Evolutionary conservation across 176 grass and related monocot species (phyloP).

Genomic region (Olyra latifolia): DNA sequence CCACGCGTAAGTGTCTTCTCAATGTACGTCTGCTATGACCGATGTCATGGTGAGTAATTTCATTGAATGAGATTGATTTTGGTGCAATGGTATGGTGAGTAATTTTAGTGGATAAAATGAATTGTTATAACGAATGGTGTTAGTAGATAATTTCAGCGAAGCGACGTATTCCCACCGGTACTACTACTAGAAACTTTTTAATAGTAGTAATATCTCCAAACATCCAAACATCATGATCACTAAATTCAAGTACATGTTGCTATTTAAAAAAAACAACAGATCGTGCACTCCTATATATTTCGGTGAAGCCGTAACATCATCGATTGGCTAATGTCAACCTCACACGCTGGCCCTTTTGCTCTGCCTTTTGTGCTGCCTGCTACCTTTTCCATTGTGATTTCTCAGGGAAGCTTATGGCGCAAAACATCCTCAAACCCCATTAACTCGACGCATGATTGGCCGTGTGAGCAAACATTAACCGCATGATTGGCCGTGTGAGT

Average conservation of each 20-base stretch:
- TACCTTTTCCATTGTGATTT: slow-evolving; percentile 35
- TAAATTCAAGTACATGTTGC: background rate
- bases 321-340: slow-evolving; percentile 36
- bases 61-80: too few species aligned
- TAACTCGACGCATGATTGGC: slow-evolving; percentile 25
- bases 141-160: too few species aligned
- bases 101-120: too few species aligned
- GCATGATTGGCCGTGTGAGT: slow-evolving; percentile 30
- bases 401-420: background rate
- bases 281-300: slow-evolving; percentile 6
- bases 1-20: too few species aligned
- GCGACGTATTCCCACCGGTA: too few species aligned
- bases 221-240: background rate
- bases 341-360: background rate
- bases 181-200: too few species aligned
- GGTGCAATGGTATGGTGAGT: too few species aligned
- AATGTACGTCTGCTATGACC: too few species aligned
- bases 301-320: slow-evolving; percentile 29
- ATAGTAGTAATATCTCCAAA: too few species aligned
- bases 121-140: too few species aligned
- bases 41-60: too few species aligned
- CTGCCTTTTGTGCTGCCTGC: background rate
- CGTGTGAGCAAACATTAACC: slow-evolving; percentile 36
- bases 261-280: background rate
- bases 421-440: slow-evolving; percentile 21